Percentiles rank a stretch among this genome's conserved stretches.
Conservation (phyloP, 768 basidiomycete genomes). For the Suillus sp. region DNA sequence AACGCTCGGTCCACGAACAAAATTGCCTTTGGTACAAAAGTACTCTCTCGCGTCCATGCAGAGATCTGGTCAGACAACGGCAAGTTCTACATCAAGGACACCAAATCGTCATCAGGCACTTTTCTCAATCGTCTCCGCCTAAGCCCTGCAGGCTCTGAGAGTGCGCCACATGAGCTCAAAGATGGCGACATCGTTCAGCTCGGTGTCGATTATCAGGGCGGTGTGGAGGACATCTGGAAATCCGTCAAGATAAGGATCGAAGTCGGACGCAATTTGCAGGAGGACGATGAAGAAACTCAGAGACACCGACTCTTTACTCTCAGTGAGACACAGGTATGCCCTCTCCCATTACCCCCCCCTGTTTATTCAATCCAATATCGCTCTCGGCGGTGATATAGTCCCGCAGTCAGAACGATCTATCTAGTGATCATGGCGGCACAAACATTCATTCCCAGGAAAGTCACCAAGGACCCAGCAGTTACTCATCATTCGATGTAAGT, state of each 20-base stretch:
- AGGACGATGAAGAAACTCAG: no score
- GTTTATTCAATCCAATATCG: background rate
- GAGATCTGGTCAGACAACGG: constrained; percentile 84
- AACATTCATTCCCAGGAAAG: background rate
- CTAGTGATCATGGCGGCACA: background rate
- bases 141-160: constrained; percentile 80
- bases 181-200: constrained; percentile 95
- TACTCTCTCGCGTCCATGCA: constrained; percentile 91
- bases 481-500: no score
- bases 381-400: background rate
- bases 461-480: background rate
- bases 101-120: constrained; percentile 87
- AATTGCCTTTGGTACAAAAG: constrained; percentile 70
- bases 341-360: background rate
- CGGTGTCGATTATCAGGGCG: constrained; percentile 97
- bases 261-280: constrained; percentile 88
- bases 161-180: constrained; percentile 73
- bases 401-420: background rate
- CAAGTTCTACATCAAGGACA: constrained; percentile 87
- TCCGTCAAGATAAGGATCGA: constrained; percentile 96
- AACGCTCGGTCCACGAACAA: constrained; percentile 56
- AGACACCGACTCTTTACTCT: no score
- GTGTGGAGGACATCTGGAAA: constrained; percentile 95
- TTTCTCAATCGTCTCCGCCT: constrained; percentile 94
- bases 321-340: background rate